phyloP scores from a whole-genome alignment of 305 asterid genomes.

The Plantago rigida region DNA sequence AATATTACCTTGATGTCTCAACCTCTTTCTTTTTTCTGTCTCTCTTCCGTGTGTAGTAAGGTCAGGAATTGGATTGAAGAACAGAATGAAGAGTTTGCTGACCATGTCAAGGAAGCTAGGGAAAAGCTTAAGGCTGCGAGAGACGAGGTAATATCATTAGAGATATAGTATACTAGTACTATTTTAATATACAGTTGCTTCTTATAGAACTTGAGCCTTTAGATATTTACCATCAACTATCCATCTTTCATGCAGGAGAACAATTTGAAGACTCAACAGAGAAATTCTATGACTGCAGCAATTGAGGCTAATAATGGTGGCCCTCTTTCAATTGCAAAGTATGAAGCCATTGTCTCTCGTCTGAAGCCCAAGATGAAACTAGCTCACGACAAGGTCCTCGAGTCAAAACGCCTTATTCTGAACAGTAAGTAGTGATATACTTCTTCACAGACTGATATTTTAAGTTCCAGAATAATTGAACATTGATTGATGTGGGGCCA shows the following conservation, averaged over 20 bases:
- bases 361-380: conserved; percentile 41
- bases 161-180: not conserved
- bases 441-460: not conserved
- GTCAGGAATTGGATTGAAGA: conserved; percentile 61
- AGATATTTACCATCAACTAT: not conserved
- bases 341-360: conserved; percentile 40
- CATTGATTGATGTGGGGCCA: not conserved
- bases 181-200: not conserved
- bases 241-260: conserved; percentile 44
- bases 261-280: conserved; percentile 52
- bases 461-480: not conserved
- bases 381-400: conserved; percentile 51
- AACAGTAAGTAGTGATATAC: not conserved
- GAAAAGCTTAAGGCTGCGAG: conserved; percentile 51
- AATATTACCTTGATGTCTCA: not conserved
- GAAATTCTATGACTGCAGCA: conserved; percentile 47
- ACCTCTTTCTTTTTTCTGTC: not conserved
- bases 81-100: conserved; percentile 40
- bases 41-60: conserved; percentile 32
- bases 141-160: conserved; percentile 36
- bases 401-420: conserved; percentile 31
- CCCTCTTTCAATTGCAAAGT: conserved; percentile 48
- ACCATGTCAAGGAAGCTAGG: conserved; percentile 51
- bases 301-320: conserved; percentile 37
- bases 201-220: not conserved